phyloP scores from a whole-genome alignment of 768 basidiomycete genomes.

The Mycena vulgaris region DNA sequence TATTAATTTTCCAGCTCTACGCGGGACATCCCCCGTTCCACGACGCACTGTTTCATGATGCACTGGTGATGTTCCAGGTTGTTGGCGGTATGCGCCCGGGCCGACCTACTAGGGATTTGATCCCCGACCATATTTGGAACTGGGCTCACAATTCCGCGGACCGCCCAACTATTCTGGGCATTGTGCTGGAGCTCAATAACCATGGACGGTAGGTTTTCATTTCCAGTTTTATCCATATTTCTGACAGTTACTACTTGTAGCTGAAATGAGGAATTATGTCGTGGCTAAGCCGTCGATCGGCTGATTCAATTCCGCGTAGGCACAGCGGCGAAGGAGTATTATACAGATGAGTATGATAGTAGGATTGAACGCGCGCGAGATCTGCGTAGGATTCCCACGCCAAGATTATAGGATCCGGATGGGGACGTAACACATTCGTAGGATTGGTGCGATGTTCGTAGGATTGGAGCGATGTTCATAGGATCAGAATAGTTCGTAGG shows the following conservation, averaged over 20 bases:
- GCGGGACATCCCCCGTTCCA: slow-evolving; percentile 32
- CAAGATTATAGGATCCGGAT: slow-evolving; percentile 13
- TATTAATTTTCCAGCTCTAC: neutral
- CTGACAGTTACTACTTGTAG: too few relatives aligned
- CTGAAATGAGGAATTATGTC: too few relatives aligned
- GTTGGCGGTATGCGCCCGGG: slow-evolving; percentile 6
- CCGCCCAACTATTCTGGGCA: slow-evolving; percentile 22
- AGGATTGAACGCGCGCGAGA: slow-evolving; percentile 20
- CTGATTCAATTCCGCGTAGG: too few relatives aligned
- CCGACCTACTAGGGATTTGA: slow-evolving; percentile 8
- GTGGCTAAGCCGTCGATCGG: too few relatives aligned
- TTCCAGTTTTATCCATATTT: too few relatives aligned
- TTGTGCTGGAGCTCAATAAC: slow-evolving; percentile 25
- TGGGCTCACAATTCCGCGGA: slow-evolving; percentile 30
- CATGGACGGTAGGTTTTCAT: too few relatives aligned
- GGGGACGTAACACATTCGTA: slow-evolving; percentile 19
- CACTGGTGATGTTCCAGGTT: slow-evolving; percentile 26
- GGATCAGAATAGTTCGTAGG: slow-evolving; percentile 1
- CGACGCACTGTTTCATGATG: slow-evolving; percentile 10
- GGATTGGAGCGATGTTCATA: slow-evolving; percentile 9
- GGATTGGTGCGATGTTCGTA: slow-evolving; percentile 12
- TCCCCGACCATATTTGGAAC: slow-evolving; percentile 30
- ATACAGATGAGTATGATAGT: slow-evolving; percentile 15
- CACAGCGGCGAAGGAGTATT: too few relatives aligned
- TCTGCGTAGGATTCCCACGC: slow-evolving; percentile 24